Conservation (phyloP, 768 basidiomycete genomes). For the Xerocomellus chrysenteron region DNA sequence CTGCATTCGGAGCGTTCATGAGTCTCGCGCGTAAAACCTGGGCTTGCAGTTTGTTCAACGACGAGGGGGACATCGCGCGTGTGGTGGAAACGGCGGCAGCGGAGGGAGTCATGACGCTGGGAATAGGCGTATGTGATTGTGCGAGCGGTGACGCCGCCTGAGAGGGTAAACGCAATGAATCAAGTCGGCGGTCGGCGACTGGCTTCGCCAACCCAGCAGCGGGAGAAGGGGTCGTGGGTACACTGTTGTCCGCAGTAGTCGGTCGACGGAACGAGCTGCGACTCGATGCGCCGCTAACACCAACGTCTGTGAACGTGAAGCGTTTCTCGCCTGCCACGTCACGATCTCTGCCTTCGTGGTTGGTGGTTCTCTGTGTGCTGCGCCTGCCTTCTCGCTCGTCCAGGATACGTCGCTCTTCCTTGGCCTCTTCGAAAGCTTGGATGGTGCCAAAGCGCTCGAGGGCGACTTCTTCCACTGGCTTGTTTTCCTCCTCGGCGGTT, state of each 20-base stretch:
- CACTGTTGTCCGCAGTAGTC: conserved; percentile 54
- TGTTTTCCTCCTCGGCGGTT: conserved; percentile 80
- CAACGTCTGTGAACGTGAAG: conserved; percentile 68
- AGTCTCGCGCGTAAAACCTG: conserved; percentile 90
- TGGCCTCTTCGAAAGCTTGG: conserved; percentile 85
- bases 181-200: conserved; percentile 52
- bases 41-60: conserved; percentile 90
- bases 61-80: conserved; percentile 67
- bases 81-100: conserved; percentile 29
- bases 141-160: conserved; percentile 57
- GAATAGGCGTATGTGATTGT: conserved; percentile 80
- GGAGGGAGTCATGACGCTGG: conserved; percentile 84
- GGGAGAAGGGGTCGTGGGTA: conserved; percentile 58
- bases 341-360: conserved; percentile 39
- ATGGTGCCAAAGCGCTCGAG: conserved; percentile 85
- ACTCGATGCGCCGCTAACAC: conserved; percentile 62
- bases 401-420: conserved; percentile 79
- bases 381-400: conserved; percentile 75
- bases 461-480: conserved; percentile 73
- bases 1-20: conserved; percentile 76
- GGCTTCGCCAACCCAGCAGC: conserved; percentile 25
- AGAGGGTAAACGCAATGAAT: conserved; percentile 61
- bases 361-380: conserved; percentile 35
- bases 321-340: conserved; percentile 46
- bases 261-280: conserved; percentile 90